Evolutionary conservation across 306 rosid species (phyloP), one percentile per base, ranked within the genome.

Genomic region (Lathyrus tuberosus): DNA sequence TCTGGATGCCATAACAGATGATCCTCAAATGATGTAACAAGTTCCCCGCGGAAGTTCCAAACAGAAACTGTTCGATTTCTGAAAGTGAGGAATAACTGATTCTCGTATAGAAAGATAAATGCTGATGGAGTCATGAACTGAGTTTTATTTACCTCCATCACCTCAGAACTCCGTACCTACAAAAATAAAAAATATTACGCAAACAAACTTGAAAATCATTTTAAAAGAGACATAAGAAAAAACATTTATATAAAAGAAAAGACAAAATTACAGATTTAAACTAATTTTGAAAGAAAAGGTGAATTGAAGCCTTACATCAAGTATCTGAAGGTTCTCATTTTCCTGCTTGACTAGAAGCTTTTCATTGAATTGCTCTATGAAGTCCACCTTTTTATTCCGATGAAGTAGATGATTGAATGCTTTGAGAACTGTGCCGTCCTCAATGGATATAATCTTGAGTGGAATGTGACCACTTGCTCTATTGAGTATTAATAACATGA

Each of bases 321-420:
- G 95, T 62, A 92, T 92, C 80, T 92, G 96, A 61, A 92, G 97
- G 83, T 92, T 92, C 81, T 92, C 97, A 70, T 92, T 84, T 86
- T 92, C 96, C 82, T 92, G 97, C 81, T 92, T 92, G 79, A 92
- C 97, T 61, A 92, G 95, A 81, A 92, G 97, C 85, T 92, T 92
- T 84, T 92, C 97, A 62, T 92, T 92, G 82, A 92, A 92, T 73
- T 89, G 97, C 76, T 92, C 97, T n/a, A 92, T 92, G 84, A 92
- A 92, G 79, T 92, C 97, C 73, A 92, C 92, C 74, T 92, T 92
- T 83, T 86, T 92, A 80, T 87, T 92, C 71, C 96, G 90, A 76
- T 89, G 95, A 46, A 92, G 97, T 28, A 89, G 84, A 75, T 89
- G 96, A 66, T 87, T 87, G 83, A 92, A 92, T 38, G 94, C 67